Percentiles rank a stretch among this genome's conserved stretches.
phyloP scores from a whole-genome alignment of 805 yeast species.

The Kluyveromyces aestuarii region DNA sequence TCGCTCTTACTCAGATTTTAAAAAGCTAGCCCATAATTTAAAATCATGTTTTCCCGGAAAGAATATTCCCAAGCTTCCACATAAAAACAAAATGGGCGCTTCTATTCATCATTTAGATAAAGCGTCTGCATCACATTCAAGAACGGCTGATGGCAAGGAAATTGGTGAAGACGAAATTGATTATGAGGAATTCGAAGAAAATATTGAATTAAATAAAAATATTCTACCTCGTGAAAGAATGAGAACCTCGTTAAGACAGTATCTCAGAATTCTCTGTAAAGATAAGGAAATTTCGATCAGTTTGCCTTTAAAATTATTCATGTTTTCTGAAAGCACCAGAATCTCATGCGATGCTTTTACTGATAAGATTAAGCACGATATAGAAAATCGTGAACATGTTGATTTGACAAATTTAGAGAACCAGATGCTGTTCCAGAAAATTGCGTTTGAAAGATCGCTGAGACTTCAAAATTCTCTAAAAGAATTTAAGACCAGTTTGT shows the following conservation, averaged over 20 bases:
- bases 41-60: conserved; percentile 60
- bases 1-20: conserved; percentile 63
- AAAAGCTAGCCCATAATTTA: conserved; percentile 43
- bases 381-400: conserved; percentile 44
- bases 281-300: conserved; percentile 49
- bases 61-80: conserved; percentile 50
- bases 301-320: conserved; percentile 43
- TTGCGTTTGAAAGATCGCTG: conserved; percentile 50
- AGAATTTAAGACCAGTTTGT: conserved; percentile 45
- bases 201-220: conserved; percentile 11
- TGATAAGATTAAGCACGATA: conserved; percentile 43
- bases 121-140: neutral
- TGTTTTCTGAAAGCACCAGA: conserved; percentile 16
- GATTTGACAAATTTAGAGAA: conserved; percentile 54
- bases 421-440: conserved; percentile 64
- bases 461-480: conserved; percentile 48
- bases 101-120: conserved; percentile 11
- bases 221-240: conserved; percentile 62
- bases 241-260: conserved; percentile 70
- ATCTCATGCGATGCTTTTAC: conserved; percentile 32
- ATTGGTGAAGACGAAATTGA: conserved; percentile 8
- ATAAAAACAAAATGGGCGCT: conserved; percentile 36
- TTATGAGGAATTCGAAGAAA: conserved; percentile 19
- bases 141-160: conserved; percentile 1
- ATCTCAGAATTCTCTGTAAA: conserved; percentile 43